Evolutionary conservation across 495 filamentous ascomycete genomes (phyloP).

Genomic region (Neurospora sublineolata): DNA sequence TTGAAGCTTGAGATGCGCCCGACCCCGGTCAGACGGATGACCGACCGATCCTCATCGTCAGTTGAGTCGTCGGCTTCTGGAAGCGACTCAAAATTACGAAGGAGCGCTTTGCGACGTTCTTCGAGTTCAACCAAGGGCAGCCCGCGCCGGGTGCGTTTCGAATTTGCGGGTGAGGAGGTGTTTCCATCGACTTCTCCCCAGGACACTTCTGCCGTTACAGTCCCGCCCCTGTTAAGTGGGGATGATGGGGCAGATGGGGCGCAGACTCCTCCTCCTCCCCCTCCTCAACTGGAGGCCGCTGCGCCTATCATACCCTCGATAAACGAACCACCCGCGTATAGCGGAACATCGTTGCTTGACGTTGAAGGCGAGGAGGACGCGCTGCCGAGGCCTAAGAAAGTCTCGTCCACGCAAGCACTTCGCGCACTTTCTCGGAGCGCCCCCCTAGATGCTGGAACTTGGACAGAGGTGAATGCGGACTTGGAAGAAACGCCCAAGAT

Average conservation of each 20-base stretch:
- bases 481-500: slow-evolving; percentile 23
- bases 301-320: slow-evolving; percentile 10
- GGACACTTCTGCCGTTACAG: slow-evolving; percentile 2
- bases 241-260: slow-evolving; percentile 6
- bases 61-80: slow-evolving; percentile 24
- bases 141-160: slow-evolving; percentile 43
- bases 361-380: slow-evolving; percentile 29
- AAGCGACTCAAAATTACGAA: slow-evolving; percentile 26
- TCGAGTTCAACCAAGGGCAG: slow-evolving; percentile 36
- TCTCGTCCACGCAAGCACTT: slow-evolving; percentile 35
- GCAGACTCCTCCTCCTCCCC: neutral
- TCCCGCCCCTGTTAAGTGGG: neutral
- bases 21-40: slow-evolving; percentile 12
- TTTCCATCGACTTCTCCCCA: slow-evolving; percentile 38
- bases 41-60: slow-evolving; percentile 30
- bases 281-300: slow-evolving; percentile 7
- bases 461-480: slow-evolving; percentile 30
- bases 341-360: slow-evolving; percentile 18
- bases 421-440: slow-evolving; percentile 28
- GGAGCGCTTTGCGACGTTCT: slow-evolving; percentile 40
- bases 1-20: slow-evolving; percentile 5
- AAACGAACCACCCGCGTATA: slow-evolving; percentile 17
- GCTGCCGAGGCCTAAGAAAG: slow-evolving; percentile 31
- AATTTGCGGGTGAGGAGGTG: slow-evolving; percentile 40
- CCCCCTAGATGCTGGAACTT: slow-evolving; percentile 33